Evolutionary conservation across 306 rosid species (phyloP).

Genomic region (Inga oerstediana): DNA sequence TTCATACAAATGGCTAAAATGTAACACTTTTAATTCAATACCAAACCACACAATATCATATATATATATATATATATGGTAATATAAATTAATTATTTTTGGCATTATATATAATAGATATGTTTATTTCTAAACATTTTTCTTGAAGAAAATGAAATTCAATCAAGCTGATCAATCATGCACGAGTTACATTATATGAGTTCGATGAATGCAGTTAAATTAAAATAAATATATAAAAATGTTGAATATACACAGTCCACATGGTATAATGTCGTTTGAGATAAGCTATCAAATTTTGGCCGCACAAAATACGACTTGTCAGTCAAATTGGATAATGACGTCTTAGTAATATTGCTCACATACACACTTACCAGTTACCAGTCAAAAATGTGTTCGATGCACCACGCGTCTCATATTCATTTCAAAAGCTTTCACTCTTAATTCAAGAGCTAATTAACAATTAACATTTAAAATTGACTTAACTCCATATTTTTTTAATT

Average conservation of each 20-base stretch:
- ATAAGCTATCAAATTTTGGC: not conserved
- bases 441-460: not conserved
- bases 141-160: not conserved
- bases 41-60: not conserved
- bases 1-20: not conserved
- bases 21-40: not conserved
- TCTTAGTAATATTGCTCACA: not conserved
- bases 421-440: not conserved
- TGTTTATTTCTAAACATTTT: not conserved
- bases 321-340: not conserved
- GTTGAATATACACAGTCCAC: not conserved
- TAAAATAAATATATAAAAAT: no score
- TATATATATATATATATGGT: not conserved
- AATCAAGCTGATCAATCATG: not conserved
- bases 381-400: not conserved
- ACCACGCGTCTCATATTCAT: not conserved
- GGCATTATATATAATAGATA: not conserved
- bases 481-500: not conserved
- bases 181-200: not conserved
- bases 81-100: no score
- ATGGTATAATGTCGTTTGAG: not conserved
- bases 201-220: not conserved
- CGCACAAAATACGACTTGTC: not conserved
- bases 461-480: not conserved
- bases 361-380: not conserved